Conservation (phyloP, 257 asterid species). For the Rubia yunnanensis region DNA sequence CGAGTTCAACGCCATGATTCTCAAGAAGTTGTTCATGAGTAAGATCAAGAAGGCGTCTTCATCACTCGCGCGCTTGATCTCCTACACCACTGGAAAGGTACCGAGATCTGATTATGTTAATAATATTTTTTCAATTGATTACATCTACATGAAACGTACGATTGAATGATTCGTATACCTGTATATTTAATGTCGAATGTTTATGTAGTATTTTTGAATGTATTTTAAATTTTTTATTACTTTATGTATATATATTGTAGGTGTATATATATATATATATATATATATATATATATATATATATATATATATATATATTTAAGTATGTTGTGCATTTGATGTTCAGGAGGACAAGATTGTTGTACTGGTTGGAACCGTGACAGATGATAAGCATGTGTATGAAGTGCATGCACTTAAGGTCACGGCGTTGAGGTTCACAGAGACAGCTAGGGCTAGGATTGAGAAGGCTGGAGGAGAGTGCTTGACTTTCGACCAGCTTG, state of each 20-base stretch:
- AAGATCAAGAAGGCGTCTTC: slow-evolving; percentile 76
- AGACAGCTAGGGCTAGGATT: slow-evolving; percentile 85
- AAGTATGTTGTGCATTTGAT: neutral
- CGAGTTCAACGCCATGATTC: slow-evolving; percentile 66
- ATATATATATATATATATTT: no score
- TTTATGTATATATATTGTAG: no score
- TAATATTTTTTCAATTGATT: neutral
- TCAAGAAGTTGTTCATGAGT: slow-evolving; percentile 90
- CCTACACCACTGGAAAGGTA: slow-evolving; percentile 72
- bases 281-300: no score
- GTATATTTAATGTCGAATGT: neutral
- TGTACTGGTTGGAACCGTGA: slow-evolving; percentile 69
- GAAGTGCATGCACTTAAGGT: slow-evolving; percentile 72
- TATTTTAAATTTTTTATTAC: no score
- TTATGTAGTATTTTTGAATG: neutral
- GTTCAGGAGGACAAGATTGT: slow-evolving; percentile 74
- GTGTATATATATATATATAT: no score
- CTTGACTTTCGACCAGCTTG: slow-evolving; percentile 85
- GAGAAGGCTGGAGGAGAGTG: slow-evolving; percentile 98
- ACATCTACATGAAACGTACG: no score
- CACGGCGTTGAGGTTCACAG: slow-evolving; percentile 74
- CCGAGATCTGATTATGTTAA: neutral
- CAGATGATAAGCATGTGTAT: slow-evolving; percentile 59
- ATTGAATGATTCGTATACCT: neutral
- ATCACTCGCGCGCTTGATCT: slow-evolving; percentile 67